Percentiles rank a stretch among this genome's conserved stretches.
Conservation (phyloP, 1,284 basidiomycete genomes). For the Boletus smithii region DNA sequence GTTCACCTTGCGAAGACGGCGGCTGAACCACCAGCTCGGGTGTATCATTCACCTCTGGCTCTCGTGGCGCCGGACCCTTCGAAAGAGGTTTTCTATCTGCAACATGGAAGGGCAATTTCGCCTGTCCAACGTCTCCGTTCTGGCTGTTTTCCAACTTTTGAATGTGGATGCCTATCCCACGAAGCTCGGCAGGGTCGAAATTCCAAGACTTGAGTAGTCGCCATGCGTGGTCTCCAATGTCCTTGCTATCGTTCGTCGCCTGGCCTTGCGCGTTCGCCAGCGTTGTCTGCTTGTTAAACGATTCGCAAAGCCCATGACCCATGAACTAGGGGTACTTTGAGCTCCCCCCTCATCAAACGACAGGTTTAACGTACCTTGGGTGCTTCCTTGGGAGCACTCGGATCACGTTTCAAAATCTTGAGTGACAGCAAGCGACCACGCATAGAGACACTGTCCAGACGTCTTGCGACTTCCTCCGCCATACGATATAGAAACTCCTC, state of each 20-base stretch:
- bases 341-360: background rate
- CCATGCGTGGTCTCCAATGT: constrained; percentile 80
- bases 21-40: constrained; percentile 35
- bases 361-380: constrained; percentile 65
- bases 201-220: constrained; percentile 69
- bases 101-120: constrained; percentile 50
- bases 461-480: constrained; percentile 70
- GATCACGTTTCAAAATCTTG: constrained; percentile 87
- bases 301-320: constrained; percentile 87
- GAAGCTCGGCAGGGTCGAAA: constrained; percentile 81
- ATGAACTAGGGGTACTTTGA: constrained; percentile 60
- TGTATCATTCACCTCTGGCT: background rate
- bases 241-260: constrained; percentile 68
- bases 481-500: constrained; percentile 75
- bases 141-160: constrained; percentile 71
- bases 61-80: background rate
- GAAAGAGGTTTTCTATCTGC: constrained; percentile 10
- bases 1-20: constrained; percentile 35
- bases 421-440: constrained; percentile 74
- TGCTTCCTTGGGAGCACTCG: constrained; percentile 85
- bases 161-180: constrained; percentile 94
- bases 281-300: constrained; percentile 71
- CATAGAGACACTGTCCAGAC: constrained; percentile 65
- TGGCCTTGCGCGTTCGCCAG: constrained; percentile 57
- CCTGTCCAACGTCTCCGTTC: constrained; percentile 42